phyloP scores from a whole-genome alignment of 371 early-diverging fungal genomes.

The Funneliformis caledonium region DNA sequence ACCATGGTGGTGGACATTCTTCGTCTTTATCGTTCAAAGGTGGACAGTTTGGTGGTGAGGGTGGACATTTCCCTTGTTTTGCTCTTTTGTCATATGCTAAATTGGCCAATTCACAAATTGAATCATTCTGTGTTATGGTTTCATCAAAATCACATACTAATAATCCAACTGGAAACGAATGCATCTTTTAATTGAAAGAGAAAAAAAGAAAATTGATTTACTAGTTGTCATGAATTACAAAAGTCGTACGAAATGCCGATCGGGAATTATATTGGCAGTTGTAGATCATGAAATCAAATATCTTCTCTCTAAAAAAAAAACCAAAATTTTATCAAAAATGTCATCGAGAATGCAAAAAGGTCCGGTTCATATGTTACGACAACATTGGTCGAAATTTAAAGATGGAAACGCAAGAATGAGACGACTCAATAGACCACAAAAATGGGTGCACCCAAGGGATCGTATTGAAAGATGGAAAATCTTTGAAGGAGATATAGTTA shows the following conservation, averaged over 20 bases:
- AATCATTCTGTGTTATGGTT: conserved; percentile 37
- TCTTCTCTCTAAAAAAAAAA: background rate
- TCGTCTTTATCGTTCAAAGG: background rate
- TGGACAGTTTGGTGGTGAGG: background rate
- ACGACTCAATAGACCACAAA: background rate
- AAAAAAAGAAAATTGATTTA: background rate
- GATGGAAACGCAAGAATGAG: background rate
- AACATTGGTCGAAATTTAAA: conserved; percentile 37
- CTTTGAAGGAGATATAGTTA: conserved; percentile 34
- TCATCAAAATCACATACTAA: conserved; percentile 42
- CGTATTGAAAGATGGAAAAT: conserved; percentile 35
- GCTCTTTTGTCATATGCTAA: conserved; percentile 36
- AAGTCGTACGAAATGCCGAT: too few species aligned
- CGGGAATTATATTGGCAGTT: too few species aligned
- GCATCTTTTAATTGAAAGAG: background rate
- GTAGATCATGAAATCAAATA: background rate
- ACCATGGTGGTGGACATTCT: conserved; percentile 40
- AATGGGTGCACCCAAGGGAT: conserved; percentile 39
- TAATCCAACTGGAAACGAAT: conserved; percentile 14
- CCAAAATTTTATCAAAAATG: background rate
- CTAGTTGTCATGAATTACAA: too few species aligned
- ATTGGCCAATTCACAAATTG: conserved; percentile 31
- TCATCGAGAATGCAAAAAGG: background rate
- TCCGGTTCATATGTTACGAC: conserved; percentile 30
- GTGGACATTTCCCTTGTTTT: background rate